Evolutionary conservation across 257 asterid genomes (phyloP).

Genomic region (Solanum arcanum): DNA sequence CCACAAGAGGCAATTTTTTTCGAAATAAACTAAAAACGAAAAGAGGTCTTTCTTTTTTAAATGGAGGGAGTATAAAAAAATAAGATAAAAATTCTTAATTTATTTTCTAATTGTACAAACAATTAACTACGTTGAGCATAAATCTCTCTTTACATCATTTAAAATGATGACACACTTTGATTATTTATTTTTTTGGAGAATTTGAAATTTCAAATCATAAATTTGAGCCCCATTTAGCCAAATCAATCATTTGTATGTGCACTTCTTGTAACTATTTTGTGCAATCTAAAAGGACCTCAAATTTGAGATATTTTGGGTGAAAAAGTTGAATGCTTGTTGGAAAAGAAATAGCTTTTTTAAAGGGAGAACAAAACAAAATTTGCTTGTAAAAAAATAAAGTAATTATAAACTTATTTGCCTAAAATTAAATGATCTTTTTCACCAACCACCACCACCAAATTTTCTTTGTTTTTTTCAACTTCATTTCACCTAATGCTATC

Average conservation of each 20-base stretch:
- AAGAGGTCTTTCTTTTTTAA: too few species aligned
- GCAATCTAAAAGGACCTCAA: neutral
- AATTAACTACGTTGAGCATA: too few species aligned
- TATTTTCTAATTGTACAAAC: too few species aligned
- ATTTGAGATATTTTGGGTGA: neutral
- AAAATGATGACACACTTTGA: too few species aligned
- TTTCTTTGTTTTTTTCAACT: neutral
- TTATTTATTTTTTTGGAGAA: fast-evolving
- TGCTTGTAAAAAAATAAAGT: neutral
- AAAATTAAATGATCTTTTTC: neutral
- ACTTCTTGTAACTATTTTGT: neutral
- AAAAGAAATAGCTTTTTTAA: neutral
- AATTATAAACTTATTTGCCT: neutral
- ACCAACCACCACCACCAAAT: neutral
- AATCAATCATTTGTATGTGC: neutral
- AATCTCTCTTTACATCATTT: too few species aligned
- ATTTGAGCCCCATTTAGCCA: too few species aligned
- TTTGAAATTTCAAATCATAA: too few species aligned
- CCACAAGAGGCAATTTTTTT: too few species aligned
- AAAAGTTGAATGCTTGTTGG: neutral
- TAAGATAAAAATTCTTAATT: too few species aligned
- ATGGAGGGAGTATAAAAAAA: too few species aligned
- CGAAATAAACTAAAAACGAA: too few species aligned
- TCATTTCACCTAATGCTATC: neutral
- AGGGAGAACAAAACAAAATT: neutral